Conservation (phyloP, 345 rosid species). For the Eucalyptus tenuipes region DNA sequence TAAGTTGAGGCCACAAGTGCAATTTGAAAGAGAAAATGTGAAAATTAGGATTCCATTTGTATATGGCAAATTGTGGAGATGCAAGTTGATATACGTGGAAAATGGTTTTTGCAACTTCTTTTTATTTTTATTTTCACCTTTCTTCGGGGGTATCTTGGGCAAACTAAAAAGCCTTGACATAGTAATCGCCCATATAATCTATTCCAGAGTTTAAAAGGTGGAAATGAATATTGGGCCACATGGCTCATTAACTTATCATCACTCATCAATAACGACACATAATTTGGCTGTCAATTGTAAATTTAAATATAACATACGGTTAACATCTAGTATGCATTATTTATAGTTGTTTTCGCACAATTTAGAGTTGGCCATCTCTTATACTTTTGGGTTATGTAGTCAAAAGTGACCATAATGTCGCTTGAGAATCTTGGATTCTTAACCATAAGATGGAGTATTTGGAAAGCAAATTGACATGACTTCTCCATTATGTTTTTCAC, state of each 20-base stretch:
- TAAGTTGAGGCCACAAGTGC: no score
- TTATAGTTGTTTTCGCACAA: not conserved
- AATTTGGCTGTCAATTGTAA: not conserved
- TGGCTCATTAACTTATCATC: not conserved
- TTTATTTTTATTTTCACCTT: not conserved
- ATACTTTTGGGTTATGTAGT: not conserved
- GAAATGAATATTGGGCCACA: not conserved
- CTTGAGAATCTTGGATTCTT: not conserved
- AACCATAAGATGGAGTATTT: not conserved
- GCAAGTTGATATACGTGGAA: not conserved
- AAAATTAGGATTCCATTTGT: not conserved
- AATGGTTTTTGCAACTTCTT: not conserved
- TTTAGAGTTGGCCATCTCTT: not conserved
- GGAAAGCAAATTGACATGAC: not conserved
- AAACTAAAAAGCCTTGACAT: not conserved
- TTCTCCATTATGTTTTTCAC: not conserved
- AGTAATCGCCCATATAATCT: not conserved
- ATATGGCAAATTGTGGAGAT: not conserved
- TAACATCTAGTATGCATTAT: not conserved
- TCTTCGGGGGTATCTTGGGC: accelerated
- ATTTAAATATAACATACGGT: not conserved
- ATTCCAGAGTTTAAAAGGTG: not conserved
- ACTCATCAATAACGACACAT: not conserved
- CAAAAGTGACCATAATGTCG: not conserved
- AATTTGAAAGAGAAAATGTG: not conserved